Base-by-base conservation (phyloP, 495 filamentous ascomycete species). In the Talaromyces trachyspermus region DNA sequence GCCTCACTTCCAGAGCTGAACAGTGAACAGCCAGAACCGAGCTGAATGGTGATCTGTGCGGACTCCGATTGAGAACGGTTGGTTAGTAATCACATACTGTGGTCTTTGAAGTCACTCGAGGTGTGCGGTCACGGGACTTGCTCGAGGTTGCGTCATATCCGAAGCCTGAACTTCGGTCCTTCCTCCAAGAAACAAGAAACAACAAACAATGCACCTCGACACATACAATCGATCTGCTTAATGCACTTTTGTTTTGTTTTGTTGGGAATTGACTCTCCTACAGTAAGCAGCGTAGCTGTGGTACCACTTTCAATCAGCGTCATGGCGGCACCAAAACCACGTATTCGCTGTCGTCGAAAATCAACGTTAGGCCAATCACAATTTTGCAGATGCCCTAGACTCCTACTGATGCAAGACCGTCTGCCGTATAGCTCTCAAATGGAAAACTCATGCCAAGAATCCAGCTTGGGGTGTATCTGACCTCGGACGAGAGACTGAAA, bases 391-490 rank as follows among this genome's bases (percentile, higher is more conserved):
- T 20, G 18, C 10, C 15, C 49, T 40, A 62, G 65, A 24, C 64
- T 54, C 49, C 62, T 26, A n/a, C 39, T 42, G 11, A 42, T 26
- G 19, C 7, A 12, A 26, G 14, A 17, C 55, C n/a, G 51, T 51
- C 61, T 30, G 60, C 63, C 41, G 62, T 62, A 18, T 49, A 77
- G 74, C 72, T 84, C 33, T 49, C 71, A 52, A 83, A 81, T 69
- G 73, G 72, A 61, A 52, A 66, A 33, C 60, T 63, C 19, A 85
- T 85, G 65, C 83, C 81, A 5, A 69, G 68, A 49, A 77, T 85
- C 49, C 81, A 86, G 40, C 70, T 85, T 0, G 83, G 83, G 10
- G 75, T 85, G 10, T 87, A 85, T 62, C 60, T 78, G 64, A 77
- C 77, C 49, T 71, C 64, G 11, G 76, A 10, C 51, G 55, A 20